These are phyloP conservation scores for Ogataea paraovalis DNA, from an alignment of 805 yeast species.

Conservation along the genomic window DNA sequence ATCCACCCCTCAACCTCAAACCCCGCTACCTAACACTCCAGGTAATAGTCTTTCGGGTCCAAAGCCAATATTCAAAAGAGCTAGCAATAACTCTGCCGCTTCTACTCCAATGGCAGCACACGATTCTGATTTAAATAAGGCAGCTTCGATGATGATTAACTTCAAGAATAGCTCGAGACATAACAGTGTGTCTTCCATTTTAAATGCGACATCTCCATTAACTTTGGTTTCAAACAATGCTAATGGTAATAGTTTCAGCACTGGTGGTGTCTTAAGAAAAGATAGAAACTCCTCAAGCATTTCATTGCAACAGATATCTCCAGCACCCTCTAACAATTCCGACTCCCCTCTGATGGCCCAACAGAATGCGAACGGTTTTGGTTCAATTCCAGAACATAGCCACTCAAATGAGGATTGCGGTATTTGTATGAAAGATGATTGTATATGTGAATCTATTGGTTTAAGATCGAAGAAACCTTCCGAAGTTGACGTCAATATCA, in stretches of 20 bases:
- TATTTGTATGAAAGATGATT: constrained; percentile 64
- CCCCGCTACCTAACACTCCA: constrained; percentile 3
- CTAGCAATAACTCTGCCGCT: not conserved
- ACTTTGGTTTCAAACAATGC: not conserved
- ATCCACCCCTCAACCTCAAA: constrained; percentile 18
- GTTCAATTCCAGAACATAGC: constrained; percentile 6
- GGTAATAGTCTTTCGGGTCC: constrained; percentile 1
- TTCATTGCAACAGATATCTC: constrained; percentile 34
- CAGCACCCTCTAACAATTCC: constrained; percentile 44
- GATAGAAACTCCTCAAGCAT: constrained; percentile 8
- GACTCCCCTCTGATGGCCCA: constrained; percentile 34
- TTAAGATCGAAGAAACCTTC: constrained; percentile 26
- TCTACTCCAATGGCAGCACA: constrained; percentile 6
- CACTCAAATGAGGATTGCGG: constrained; percentile 43
- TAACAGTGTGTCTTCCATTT: constrained; percentile 20
- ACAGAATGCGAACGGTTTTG: not conserved
- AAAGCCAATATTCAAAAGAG: not conserved
- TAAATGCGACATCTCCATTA: constrained; percentile 17
- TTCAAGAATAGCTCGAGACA: constrained; percentile 26
- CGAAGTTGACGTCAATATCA: constrained; percentile 9
- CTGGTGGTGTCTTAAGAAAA: constrained; percentile 1
- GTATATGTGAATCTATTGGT: constrained; percentile 58
- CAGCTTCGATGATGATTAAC: constrained; percentile 28
- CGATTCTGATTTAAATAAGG: constrained; percentile 23
- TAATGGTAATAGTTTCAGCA: not conserved